Percentiles rank a stretch among this genome's conserved stretches.
These are phyloP conservation scores for Chaetomium strumarium DNA, from an alignment of 2,329 filamentous ascomycete genomes.

Conservation along the genomic window DNA sequence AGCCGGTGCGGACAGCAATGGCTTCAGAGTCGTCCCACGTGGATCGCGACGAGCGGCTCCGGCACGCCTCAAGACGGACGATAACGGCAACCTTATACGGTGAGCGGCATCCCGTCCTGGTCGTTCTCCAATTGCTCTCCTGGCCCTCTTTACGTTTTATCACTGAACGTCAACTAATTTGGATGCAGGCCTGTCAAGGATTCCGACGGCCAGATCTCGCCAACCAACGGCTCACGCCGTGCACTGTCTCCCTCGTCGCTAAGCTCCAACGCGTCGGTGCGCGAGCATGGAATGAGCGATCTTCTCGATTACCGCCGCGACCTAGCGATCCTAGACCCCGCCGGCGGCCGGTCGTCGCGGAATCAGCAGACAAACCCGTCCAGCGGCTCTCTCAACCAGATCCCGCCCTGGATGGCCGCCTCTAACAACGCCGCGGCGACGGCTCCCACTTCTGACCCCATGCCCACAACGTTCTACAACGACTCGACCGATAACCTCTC, in stretches of 20 bases:
- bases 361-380: conserved; percentile 55
- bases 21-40: conserved; percentile 17
- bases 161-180: conserved; percentile 29
- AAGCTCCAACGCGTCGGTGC: conserved; percentile 42
- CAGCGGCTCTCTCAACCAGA: conserved; percentile 47
- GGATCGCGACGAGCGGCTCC: conserved; percentile 34
- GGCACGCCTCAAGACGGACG: conserved; percentile 51
- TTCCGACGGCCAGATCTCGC: conserved; percentile 40
- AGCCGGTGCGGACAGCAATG: conserved; percentile 23
- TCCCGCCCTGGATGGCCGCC: conserved; percentile 53
- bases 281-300: conserved; percentile 55
- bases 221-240: conserved; percentile 40
- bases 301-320: conserved; percentile 67
- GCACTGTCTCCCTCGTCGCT: conserved; percentile 40
- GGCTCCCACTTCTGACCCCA: conserved; percentile 30
- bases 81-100: conserved; percentile 39
- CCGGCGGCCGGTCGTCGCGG: conserved; percentile 46
- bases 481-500: conserved; percentile 68
- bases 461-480: conserved; percentile 62
- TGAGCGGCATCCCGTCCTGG: conserved; percentile 27
- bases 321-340: conserved; percentile 60
- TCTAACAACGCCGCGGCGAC: conserved; percentile 33
- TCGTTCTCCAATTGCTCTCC: not conserved
- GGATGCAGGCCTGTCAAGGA: conserved; percentile 34
- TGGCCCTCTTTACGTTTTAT: not conserved